Base-by-base conservation (phyloP, 495 filamentous ascomycete genomes). In the Lindgomyces ingoldianus region DNA sequence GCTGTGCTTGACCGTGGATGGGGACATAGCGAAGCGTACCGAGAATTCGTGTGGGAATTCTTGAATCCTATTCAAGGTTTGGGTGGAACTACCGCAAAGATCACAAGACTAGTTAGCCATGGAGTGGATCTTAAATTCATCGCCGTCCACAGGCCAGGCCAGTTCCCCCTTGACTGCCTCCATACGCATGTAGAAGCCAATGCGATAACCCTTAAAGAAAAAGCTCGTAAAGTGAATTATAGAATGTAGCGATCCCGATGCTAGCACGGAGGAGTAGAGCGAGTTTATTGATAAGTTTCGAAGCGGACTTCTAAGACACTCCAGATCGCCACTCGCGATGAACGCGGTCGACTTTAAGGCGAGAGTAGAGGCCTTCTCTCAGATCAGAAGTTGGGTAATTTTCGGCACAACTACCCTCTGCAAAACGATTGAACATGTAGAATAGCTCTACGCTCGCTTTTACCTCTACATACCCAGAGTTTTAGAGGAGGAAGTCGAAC, bases 111-210 rank as follows among this genome's bases (percentile, higher is more conserved):
- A 21, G 47, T 65, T 65, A 21, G 58, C 54, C 53, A 58, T 57
- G 22, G 6, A 1, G 3, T 48, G n/a, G 2, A 14, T 11, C 22
- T 58, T 24, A 22, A 58, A 58, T 33, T 29, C 26, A 11, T 39
- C 21, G 9, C 62, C 54, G 11, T 25, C 30, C n/a, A 10, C n/a
- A 1, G 62, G 44, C 62, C 62, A 65, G 24, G 19, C 9, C 27
- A 65, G 57, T 1, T 19, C 1, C 62, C 53, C 50, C 45, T 65
- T 65, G n/a, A 22, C 26, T 3, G 44, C 46, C 1, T 41, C 53
- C 62, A 58, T 65, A 25, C 62, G 62, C 53, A 65, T 49, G 27
- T 54, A 54, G 46, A 65, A 65, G 16, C 62, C 62, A 45, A 65
- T 65, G 10, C 62, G 44, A 19, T n/a, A 50, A 58, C 29, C 53